phyloP scores from a whole-genome alignment of 257 asterid species.

The Nemophila menziesii region DNA sequence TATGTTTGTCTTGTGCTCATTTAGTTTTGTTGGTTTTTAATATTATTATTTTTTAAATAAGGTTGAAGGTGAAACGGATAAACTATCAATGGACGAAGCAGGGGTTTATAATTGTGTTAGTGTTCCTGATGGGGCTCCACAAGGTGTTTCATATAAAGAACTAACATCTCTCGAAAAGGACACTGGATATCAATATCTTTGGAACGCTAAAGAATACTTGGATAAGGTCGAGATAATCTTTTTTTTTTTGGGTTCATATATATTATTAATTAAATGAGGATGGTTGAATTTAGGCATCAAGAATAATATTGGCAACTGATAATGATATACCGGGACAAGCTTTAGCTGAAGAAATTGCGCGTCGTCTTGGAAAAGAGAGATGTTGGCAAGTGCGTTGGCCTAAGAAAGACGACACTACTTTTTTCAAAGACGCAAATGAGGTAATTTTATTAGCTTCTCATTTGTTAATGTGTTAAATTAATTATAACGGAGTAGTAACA shows the following conservation, averaged over 20 bases:
- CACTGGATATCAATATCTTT: constrained; percentile 43
- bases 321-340: constrained; percentile 61
- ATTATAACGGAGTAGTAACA: background rate
- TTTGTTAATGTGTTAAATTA: background rate
- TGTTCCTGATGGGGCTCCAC: constrained; percentile 83
- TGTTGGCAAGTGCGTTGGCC: constrained; percentile 63
- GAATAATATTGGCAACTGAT: constrained; percentile 68
- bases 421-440: constrained; percentile 74
- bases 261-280: too few relatives aligned
- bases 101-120: constrained; percentile 63
- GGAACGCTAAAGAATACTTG: constrained; percentile 58
- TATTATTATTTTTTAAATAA: constrained; percentile 14
- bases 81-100: constrained; percentile 74
- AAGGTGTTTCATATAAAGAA: constrained; percentile 40
- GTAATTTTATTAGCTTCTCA: constrained; percentile 9
- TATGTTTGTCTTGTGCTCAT: constrained; percentile 16
- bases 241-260: too few relatives aligned
- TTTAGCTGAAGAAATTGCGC: constrained; percentile 70
- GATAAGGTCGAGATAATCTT: constrained; percentile 38
- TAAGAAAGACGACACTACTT: constrained; percentile 34
- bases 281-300: constrained; percentile 33
- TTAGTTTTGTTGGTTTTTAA: constrained; percentile 7
- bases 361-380: constrained; percentile 71
- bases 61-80: constrained; percentile 90
- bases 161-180: constrained; percentile 55